Evolutionary conservation across 176 grass and related monocot species (phyloP).

Genomic region (Raddia distichophylla): DNA sequence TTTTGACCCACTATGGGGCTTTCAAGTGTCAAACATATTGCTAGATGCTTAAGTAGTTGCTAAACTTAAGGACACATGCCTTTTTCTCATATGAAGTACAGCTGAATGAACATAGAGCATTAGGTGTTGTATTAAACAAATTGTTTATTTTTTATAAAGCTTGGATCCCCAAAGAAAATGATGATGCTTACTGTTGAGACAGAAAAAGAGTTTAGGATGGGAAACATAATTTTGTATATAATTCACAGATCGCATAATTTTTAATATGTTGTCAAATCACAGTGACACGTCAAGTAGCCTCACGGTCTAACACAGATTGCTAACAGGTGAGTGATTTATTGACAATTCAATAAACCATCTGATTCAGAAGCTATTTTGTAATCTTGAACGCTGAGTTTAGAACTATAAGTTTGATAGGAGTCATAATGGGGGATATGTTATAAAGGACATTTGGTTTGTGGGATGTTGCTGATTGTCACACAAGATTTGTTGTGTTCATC

Average conservation of each 20-base stretch:
- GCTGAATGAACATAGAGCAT: background rate
- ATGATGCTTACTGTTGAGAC: background rate
- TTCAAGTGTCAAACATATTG: conserved; percentile 13
- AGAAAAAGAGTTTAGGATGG: conserved; percentile 14
- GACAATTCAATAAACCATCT: background rate
- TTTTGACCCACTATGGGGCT: conserved; percentile 21
- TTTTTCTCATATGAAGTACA: conserved; percentile 20
- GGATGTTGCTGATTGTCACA: background rate
- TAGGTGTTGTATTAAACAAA: background rate
- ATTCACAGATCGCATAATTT: background rate
- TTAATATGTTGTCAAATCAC: background rate
- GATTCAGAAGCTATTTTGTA: background rate
- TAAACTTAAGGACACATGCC: background rate
- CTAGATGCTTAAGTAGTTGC: conserved; percentile 10
- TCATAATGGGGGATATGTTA: background rate
- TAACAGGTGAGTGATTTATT: background rate
- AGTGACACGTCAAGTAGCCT: conserved; percentile 7
- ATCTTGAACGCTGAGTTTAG: background rate
- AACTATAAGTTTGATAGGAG: conserved; percentile 20
- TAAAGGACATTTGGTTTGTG: conserved; percentile 13
- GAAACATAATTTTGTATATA: background rate
- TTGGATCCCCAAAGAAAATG: background rate
- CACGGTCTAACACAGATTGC: conserved; percentile 5
- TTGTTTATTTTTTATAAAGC: background rate
- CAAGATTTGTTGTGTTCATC: background rate